phyloP scores from a whole-genome alignment of 768 basidiomycete genomes.

The Neoboletus magnificus region DNA sequence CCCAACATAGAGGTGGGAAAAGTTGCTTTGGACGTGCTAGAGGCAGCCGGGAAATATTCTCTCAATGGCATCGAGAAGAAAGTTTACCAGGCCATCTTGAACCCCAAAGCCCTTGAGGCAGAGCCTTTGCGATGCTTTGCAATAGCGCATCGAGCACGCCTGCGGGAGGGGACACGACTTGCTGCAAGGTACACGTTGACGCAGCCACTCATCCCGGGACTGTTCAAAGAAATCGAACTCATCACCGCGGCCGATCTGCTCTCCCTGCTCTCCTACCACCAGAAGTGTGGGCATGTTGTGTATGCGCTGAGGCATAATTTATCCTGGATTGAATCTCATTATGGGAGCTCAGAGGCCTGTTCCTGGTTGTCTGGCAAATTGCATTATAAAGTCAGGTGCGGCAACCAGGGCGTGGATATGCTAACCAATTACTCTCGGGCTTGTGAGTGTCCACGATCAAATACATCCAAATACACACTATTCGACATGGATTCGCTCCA shows the following conservation, averaged over 20 bases:
- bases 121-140: not conserved
- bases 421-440: too few relatives aligned
- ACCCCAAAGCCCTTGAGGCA: not conserved
- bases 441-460: not conserved
- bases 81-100: not conserved
- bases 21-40: not conserved
- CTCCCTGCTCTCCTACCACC: constrained; percentile 19
- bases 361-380: not conserved
- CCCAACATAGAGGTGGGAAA: constrained; percentile 11
- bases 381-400: too few relatives aligned
- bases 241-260: constrained; percentile 26
- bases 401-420: too few relatives aligned
- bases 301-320: not conserved
- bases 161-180: not conserved
- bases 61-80: not conserved
- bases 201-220: constrained; percentile 18
- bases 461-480: not conserved
- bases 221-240: constrained; percentile 25
- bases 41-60: not conserved
- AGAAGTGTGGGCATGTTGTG: constrained; percentile 11
- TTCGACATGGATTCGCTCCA: not conserved
- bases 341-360: not conserved
- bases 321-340: constrained; percentile 11
- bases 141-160: not conserved
- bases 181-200: constrained; percentile 17